Evolutionary conservation across 192 early-diverging fungal species (phyloP).

Genomic region (Coemansia sp.): DNA sequence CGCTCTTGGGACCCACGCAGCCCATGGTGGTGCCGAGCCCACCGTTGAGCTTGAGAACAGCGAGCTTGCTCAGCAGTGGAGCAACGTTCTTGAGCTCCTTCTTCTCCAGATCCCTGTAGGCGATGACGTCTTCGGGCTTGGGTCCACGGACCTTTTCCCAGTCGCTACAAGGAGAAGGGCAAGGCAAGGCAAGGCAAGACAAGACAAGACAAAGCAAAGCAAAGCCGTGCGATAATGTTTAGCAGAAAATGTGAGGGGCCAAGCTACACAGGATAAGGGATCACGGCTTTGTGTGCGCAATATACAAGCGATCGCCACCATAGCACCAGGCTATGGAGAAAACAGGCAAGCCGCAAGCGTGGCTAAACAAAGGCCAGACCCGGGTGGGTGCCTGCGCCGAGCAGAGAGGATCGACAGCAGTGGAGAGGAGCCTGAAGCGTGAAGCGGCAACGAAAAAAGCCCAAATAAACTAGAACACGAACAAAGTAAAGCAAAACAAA

Average conservation of each 20-base stretch:
- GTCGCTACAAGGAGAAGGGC: constrained; percentile 59
- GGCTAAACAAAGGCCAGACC: neutral
- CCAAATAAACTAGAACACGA: neutral
- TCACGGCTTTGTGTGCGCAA: neutral
- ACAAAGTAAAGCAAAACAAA: no score
- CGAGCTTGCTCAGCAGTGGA: constrained; percentile 80
- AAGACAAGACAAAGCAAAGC: neutral
- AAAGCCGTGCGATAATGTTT: neutral
- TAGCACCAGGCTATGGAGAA: neutral
- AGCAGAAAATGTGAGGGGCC: neutral
- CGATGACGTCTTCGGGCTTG: constrained; percentile 79
- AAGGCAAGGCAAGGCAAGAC: no score
- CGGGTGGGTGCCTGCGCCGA: neutral
- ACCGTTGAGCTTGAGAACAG: constrained; percentile 98
- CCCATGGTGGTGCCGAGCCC: constrained; percentile 99
- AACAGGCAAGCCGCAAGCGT: neutral
- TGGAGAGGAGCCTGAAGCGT: neutral
- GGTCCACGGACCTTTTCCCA: constrained; percentile 96
- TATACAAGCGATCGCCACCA: neutral
- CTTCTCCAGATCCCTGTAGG: constrained; percentile 69
- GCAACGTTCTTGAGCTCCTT: constrained; percentile 43
- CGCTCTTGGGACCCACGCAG: constrained; percentile 96
- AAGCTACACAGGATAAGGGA: no score
- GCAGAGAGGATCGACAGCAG: neutral
- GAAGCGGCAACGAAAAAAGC: constrained; percentile 2